Conservation (phyloP, 73 alveolate species). For the Stentor coeruleus region DNA sequence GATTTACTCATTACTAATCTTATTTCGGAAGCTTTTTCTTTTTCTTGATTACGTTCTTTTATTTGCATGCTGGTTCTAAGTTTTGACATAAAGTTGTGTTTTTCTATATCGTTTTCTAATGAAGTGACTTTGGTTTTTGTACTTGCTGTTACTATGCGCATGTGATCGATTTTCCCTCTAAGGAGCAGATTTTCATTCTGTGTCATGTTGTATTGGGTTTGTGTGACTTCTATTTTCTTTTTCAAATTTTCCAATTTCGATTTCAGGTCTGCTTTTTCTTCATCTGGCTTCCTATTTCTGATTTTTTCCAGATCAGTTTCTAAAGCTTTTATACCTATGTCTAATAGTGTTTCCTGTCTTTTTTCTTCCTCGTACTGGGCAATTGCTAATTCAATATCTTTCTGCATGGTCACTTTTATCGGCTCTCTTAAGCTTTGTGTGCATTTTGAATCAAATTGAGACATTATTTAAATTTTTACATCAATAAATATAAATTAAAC, state of each 20-base stretch:
- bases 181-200: background rate
- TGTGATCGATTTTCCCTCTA: background rate
- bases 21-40: background rate
- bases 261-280: background rate
- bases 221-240: background rate
- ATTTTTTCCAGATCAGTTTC: background rate
- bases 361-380: background rate
- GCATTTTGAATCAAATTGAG: too few relatives aligned
- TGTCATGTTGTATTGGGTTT: background rate
- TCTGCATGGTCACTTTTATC: background rate
- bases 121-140: background rate
- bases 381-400: background rate
- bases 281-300: background rate
- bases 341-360: background rate
- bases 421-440: too few relatives aligned
- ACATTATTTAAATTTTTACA: too few relatives aligned
- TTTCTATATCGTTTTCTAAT: background rate
- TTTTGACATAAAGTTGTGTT: background rate
- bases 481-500: too few relatives aligned
- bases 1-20: background rate
- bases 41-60: background rate
- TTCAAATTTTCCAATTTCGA: background rate
- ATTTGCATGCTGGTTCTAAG: background rate
- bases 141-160: background rate
- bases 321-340: background rate